Percentiles rank a stretch among this genome's conserved stretches.
Conservation (phyloP, 1,284 basidiomycete species). For the Anthracocystis setariae region DNA sequence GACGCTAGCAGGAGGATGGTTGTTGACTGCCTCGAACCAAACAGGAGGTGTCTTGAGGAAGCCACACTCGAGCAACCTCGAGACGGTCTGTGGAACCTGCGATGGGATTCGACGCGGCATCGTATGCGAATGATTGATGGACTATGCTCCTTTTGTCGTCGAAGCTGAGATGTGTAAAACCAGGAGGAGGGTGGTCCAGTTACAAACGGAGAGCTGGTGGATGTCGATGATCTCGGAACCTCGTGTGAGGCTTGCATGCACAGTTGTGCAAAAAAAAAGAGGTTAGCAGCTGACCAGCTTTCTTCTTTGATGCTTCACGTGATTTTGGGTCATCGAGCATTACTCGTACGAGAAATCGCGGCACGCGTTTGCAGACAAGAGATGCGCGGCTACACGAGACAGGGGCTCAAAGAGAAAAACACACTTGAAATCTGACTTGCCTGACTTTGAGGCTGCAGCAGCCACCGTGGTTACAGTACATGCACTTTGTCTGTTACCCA, state of each 20-base stretch:
- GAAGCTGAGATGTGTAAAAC: background rate
- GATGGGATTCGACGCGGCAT: conserved; percentile 86
- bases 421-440: conserved; percentile 12
- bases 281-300: conserved; percentile 10
- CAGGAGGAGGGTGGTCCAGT: too few relatives aligned
- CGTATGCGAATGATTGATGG: background rate
- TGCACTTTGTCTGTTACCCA: background rate
- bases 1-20: conserved; percentile 85
- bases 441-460: background rate
- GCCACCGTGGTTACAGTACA: background rate
- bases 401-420: conserved; percentile 19
- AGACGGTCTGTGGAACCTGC: conserved; percentile 87
- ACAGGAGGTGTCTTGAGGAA: conserved; percentile 78
- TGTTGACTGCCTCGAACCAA: conserved; percentile 86
- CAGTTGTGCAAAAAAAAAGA: conserved; percentile 15
- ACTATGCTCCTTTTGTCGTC: background rate
- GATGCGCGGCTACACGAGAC: conserved; percentile 30
- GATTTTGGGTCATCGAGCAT: background rate
- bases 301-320: conserved; percentile 31
- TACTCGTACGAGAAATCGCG: conserved; percentile 17
- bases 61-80: conserved; percentile 80
- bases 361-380: conserved; percentile 6
- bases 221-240: too few relatives aligned
- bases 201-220: too few relatives aligned
- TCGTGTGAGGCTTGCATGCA: too few relatives aligned